Percentiles rank a stretch among this genome's conserved stretches.
These are phyloP conservation scores for Trichoderma virens DNA, from an alignment of 495 filamentous ascomycete genomes.

Conservation along the genomic window DNA sequence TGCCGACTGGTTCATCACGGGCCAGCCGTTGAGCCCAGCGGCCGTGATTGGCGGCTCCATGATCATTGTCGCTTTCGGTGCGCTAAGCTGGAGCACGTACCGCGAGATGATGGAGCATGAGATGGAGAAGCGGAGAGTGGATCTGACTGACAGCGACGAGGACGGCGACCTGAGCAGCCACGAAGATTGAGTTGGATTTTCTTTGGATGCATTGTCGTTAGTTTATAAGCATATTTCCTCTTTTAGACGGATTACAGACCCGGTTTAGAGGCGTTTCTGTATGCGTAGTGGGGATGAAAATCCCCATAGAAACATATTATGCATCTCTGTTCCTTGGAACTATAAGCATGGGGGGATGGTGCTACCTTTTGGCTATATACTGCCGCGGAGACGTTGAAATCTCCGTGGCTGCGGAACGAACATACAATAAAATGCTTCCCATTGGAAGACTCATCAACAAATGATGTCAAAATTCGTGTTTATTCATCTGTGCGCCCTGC, in stretches of 20 bases:
- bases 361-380: too few species aligned
- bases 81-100: constrained; percentile 87
- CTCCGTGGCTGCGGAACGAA: too few species aligned
- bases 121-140: constrained; percentile 33
- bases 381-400: too few species aligned
- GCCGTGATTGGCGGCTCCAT: constrained; percentile 75
- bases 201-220: background rate
- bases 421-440: too few species aligned
- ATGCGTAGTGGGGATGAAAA: background rate
- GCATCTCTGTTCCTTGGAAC: too few species aligned
- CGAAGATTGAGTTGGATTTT: background rate
- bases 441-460: too few species aligned
- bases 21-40: constrained; percentile 61
- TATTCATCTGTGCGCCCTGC: background rate
- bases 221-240: background rate
- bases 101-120: constrained; percentile 84
- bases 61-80: constrained; percentile 77
- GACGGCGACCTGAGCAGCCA: constrained; percentile 18
- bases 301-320: too few species aligned
- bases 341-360: too few species aligned
- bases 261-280: background rate
- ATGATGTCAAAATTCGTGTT: too few species aligned
- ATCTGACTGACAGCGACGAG: constrained; percentile 27
- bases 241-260: background rate
- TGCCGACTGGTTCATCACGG: constrained; percentile 78